Evolutionary conservation across 257 asterid species (phyloP).

Genomic region (Solanum medicagineum): DNA sequence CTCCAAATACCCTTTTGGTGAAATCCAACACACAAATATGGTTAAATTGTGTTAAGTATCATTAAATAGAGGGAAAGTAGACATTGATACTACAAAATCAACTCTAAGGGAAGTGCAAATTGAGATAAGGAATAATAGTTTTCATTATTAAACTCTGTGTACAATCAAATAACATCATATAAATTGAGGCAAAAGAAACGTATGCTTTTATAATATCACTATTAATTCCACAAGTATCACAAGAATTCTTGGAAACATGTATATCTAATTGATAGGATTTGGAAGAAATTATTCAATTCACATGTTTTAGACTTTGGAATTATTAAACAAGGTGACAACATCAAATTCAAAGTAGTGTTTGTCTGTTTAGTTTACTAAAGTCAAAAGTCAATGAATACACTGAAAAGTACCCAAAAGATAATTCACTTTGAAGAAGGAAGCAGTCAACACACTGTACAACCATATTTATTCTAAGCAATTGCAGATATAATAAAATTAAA

Average conservation of each 20-base stretch:
- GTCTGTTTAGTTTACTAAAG: not conserved
- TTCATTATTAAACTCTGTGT: rapidly evolving
- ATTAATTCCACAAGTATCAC: not conserved
- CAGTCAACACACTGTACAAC: not conserved
- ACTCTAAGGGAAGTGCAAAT: no score
- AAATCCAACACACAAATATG: no score
- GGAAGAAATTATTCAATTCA: not conserved
- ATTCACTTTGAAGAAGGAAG: not conserved
- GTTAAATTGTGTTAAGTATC: no score
- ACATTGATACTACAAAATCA: no score
- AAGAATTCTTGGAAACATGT: not conserved
- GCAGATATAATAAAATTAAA: not conserved
- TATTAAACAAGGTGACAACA: not conserved
- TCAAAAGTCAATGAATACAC: not conserved
- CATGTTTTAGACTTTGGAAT: not conserved
- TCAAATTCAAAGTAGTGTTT: not conserved
- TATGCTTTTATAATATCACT: not conserved
- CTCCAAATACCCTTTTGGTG: no score
- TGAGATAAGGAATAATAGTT: no score
- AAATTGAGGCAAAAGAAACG: rapidly evolving
- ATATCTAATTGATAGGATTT: not conserved
- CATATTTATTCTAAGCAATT: not conserved
- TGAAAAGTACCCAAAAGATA: not conserved
- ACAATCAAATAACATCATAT: rapidly evolving
- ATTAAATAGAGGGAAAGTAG: no score